A percentile compares a stretch with the other conserved stretches of the same genome.
Evolutionary conservation across 495 filamentous ascomycete genomes (phyloP).

Genomic region (Penicillium canescens): DNA sequence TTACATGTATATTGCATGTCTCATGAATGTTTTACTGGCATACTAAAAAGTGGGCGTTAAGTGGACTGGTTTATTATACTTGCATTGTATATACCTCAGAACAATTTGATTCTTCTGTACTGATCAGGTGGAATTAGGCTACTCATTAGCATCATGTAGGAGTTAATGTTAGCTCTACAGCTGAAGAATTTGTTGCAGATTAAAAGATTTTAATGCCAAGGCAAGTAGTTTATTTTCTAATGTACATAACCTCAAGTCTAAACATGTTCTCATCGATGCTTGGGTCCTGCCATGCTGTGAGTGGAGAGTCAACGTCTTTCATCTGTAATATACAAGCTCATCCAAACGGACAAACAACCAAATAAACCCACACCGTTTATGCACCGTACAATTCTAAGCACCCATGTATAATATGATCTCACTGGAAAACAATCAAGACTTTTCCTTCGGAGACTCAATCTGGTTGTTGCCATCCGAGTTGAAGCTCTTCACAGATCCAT

Average conservation of each 20-base stretch:
- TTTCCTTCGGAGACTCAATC: conserved; percentile 1
- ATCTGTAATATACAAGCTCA: conserved; percentile 11
- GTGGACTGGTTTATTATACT: conserved; percentile 2
- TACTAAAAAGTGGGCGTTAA: conserved; percentile 32
- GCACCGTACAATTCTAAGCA: neutral
- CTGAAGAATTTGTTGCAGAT: no score
- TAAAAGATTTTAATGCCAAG: no score
- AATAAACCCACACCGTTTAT: conserved; percentile 6
- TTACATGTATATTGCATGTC: conserved; percentile 16
- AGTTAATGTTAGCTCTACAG: no score
- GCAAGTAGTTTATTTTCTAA: neutral
- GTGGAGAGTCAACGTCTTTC: conserved; percentile 18
- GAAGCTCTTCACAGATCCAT: conserved; percentile 46
- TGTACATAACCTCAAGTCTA: conserved; percentile 5
- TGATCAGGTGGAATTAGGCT: neutral
- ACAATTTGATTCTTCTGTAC: conserved; percentile 19
- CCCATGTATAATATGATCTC: neutral
- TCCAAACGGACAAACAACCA: neutral
- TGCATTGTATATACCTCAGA: conserved; percentile 15
- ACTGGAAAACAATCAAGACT: conserved; percentile 1
- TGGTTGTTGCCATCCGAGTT: conserved; percentile 10
- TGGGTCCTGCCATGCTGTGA: conserved; percentile 32
- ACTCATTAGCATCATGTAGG: no score
- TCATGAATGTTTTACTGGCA: conserved; percentile 26
- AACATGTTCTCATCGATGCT: conserved; percentile 16